A percentile compares a stretch with the other conserved stretches of the same genome.
phyloP scores from a whole-genome alignment of 2,329 filamentous ascomycete species.

The Chaetomium strumarium region DNA sequence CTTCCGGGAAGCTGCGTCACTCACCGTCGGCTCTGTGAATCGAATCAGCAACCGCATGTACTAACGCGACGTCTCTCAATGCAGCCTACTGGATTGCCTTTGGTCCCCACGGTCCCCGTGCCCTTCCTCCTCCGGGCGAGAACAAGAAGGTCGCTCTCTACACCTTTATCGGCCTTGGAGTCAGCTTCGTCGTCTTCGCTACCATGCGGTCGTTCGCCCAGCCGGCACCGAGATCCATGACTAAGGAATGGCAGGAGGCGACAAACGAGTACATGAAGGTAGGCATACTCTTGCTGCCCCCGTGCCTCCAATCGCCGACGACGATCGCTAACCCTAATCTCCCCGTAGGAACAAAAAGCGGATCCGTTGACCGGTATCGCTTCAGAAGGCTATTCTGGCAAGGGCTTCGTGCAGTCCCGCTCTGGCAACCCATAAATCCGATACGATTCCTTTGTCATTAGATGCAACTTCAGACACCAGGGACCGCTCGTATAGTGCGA shows the following conservation, averaged over 20 bases:
- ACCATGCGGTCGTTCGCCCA: conserved; percentile 65
- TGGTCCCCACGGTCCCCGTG: conserved; percentile 89
- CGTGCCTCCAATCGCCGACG: background rate
- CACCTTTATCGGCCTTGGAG: conserved; percentile 60
- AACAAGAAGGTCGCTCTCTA: conserved; percentile 71
- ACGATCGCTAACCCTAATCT: conserved; percentile 13
- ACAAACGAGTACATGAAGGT: conserved; percentile 93
- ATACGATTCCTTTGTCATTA: conserved; percentile 35
- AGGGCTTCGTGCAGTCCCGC: conserved; percentile 70
- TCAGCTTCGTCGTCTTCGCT: conserved; percentile 66
- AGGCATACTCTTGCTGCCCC: conserved; percentile 30
- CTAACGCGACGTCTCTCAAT: conserved; percentile 33
- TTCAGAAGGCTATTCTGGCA: conserved; percentile 70
- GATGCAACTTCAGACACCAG: conserved; percentile 24
- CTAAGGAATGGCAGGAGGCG: conserved; percentile 93
- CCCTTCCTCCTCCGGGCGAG: conserved; percentile 77
- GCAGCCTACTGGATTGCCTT: conserved; percentile 99
- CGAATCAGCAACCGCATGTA: conserved; percentile 3
- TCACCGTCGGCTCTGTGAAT: background rate
- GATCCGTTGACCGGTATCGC: conserved; percentile 83
- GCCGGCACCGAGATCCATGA: conserved; percentile 79
- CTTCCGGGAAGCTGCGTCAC: conserved; percentile 8
- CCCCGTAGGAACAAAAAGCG: conserved; percentile 65
- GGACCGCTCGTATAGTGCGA: conserved; percentile 16
- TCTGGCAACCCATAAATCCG: conserved; percentile 43